phyloP scores from a whole-genome alignment of 2,329 filamentous ascomycete genomes.

The Bipolaris gigantea region DNA sequence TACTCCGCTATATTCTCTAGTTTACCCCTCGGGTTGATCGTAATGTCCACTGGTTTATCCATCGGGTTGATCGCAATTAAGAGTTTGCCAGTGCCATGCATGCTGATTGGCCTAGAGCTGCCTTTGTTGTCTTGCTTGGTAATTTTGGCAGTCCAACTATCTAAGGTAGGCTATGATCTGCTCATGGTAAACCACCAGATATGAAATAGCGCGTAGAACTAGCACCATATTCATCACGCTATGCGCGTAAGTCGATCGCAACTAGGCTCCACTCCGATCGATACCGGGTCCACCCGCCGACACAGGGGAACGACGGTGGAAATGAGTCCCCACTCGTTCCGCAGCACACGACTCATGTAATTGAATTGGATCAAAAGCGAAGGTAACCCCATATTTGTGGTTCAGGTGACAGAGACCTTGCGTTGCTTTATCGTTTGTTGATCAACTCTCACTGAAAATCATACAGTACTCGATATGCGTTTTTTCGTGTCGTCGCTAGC shows the following conservation, averaged over 20 bases:
- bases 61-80: background rate
- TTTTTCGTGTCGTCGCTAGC: slow-evolving; percentile 9
- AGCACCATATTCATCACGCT: background rate
- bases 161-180: background rate
- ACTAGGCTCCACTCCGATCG: slow-evolving; percentile 1
- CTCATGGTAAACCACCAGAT: too few species aligned
- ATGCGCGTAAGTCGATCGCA: slow-evolving; percentile 3
- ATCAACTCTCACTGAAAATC: background rate
- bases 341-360: slow-evolving; percentile 6
- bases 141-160: background rate
- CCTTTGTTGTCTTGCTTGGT: too few species aligned
- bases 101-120: background rate
- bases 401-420: background rate
- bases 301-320: background rate
- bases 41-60: background rate
- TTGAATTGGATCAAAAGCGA: background rate
- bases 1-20: too few species aligned
- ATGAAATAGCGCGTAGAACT: background rate
- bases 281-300: background rate
- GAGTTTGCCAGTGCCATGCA: background rate
- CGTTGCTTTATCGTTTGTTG: background rate
- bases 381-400: background rate
- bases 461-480: slow-evolving; percentile 12
- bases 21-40: background rate
- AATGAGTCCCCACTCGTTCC: background rate